These are phyloP conservation scores for Apiotrichum akiyoshidainum DNA, from an alignment of 1,284 basidiomycete species.

Conservation along the genomic window DNA sequence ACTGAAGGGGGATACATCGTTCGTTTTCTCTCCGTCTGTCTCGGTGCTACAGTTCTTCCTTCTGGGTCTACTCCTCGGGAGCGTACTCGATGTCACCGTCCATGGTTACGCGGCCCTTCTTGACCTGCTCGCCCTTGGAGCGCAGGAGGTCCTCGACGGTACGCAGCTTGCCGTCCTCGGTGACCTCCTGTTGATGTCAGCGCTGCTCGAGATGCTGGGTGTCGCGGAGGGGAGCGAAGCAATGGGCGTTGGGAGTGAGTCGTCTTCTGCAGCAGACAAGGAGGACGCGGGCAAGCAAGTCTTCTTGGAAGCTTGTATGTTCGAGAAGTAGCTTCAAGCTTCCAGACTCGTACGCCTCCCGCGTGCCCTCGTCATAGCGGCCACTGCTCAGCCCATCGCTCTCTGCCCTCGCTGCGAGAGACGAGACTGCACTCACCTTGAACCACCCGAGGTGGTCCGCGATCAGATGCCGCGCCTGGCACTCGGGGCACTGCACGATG, in stretches of 20 bases:
- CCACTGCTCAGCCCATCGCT: background rate
- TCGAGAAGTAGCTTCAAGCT: too few relatives aligned
- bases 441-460: slow-evolving; percentile 94
- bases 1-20: too few relatives aligned
- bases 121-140: slow-evolving; percentile 71
- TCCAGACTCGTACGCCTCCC: too few relatives aligned
- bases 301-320: too few relatives aligned
- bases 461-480: slow-evolving; percentile 81
- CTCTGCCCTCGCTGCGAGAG: too few relatives aligned
- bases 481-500: slow-evolving; percentile 84
- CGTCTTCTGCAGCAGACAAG: too few relatives aligned
- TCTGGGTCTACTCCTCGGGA: slow-evolving; percentile 5
- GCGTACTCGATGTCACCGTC: slow-evolving; percentile 53
- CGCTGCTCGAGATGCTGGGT: too few relatives aligned
- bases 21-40: too few relatives aligned
- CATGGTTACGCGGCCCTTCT: slow-evolving; percentile 57
- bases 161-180: slow-evolving; percentile 65
- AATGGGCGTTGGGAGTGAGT: too few relatives aligned
- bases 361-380: background rate
- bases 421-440: slow-evolving; percentile 38
- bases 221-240: too few relatives aligned
- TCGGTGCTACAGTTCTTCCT: too few relatives aligned
- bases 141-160: slow-evolving; percentile 78
- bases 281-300: too few relatives aligned
- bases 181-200: slow-evolving; percentile 47